Percentiles rank a stretch among this genome's conserved stretches.
Evolutionary conservation across 164 flowering plant species (phyloP).

Genomic region (Stephania cephalantha): DNA sequence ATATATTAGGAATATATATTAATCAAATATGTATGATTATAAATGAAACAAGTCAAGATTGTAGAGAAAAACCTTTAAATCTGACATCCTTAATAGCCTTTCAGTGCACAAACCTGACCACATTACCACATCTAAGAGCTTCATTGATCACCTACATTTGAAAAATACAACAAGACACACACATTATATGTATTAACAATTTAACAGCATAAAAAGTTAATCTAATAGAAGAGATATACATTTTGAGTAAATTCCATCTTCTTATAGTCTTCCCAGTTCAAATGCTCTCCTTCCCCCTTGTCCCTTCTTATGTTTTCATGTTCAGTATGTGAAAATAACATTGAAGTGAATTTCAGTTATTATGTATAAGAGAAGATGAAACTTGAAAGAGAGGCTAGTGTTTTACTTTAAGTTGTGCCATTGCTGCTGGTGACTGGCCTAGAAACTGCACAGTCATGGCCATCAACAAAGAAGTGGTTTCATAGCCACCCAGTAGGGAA

Average conservation of each 20-base stretch:
- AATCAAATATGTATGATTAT: not conserved
- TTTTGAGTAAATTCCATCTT: slow-evolving; percentile 60
- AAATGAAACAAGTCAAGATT: not conserved
- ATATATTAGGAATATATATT: not conserved
- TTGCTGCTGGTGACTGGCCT: slow-evolving; percentile 39
- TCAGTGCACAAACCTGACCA: slow-evolving; percentile 68
- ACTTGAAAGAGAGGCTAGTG: not conserved
- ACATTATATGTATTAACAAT: slow-evolving; percentile 3
- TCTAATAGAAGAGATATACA: slow-evolving; percentile 18
- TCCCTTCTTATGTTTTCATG: slow-evolving; percentile 39
- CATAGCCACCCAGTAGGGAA: slow-evolving; percentile 64
- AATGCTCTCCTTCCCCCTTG: slow-evolving; percentile 37
- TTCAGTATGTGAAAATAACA: slow-evolving; percentile 30
- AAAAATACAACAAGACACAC: slow-evolving; percentile 1
- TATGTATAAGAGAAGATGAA: not conserved
- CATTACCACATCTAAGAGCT: slow-evolving; percentile 61
- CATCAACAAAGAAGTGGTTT: slow-evolving; percentile 59
- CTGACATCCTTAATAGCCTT: slow-evolving; percentile 66
- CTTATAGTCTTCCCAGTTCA: slow-evolving; percentile 65
- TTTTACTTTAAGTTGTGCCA: slow-evolving; percentile 43
- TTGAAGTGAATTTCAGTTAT: not conserved
- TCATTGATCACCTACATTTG: slow-evolving; percentile 54
- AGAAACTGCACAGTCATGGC: slow-evolving; percentile 49
- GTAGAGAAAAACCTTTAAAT: slow-evolving; percentile 39
- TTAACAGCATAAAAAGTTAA: not conserved